These are phyloP conservation scores for Saccharomycopsis selenospora DNA, from an alignment of 805 yeast genomes.

Conservation along the genomic window DNA sequence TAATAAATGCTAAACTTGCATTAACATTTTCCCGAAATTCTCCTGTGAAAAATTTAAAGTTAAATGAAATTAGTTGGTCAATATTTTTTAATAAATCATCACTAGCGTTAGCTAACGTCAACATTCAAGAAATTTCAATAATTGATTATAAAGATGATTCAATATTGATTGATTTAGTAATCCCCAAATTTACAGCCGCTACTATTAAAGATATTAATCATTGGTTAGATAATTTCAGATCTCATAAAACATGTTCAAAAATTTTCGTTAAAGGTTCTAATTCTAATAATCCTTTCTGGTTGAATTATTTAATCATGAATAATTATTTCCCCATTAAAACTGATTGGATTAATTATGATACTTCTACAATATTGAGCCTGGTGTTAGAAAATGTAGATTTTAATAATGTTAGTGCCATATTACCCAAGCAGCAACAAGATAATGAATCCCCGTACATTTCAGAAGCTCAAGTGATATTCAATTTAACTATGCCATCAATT, in stretches of 20 bases:
- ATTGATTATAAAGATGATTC: neutral
- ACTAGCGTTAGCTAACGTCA: no score
- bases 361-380: neutral
- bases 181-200: no score
- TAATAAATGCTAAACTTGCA: neutral
- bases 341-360: neutral
- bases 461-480: neutral
- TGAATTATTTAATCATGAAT: conserved; percentile 6
- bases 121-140: neutral
- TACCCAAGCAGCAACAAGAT: conserved; percentile 5
- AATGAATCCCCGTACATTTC: conserved; percentile 4
- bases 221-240: neutral
- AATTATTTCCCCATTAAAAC: conserved; percentile 5
- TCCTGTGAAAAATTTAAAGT: neutral
- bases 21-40: neutral
- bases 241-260: neutral
- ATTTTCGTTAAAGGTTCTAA: conserved; percentile 3
- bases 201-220: no score
- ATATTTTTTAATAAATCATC: no score
- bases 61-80: neutral
- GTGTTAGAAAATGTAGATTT: neutral
- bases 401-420: neutral
- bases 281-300: conserved; percentile 14
- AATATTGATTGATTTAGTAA: no score
- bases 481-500: conserved; percentile 5